A percentile compares a stretch with the other conserved stretches of the same genome.
These are phyloP conservation scores for Ganoderma lucidum DNA, from an alignment of 1,284 basidiomycete genomes.

Conservation along the genomic window DNA sequence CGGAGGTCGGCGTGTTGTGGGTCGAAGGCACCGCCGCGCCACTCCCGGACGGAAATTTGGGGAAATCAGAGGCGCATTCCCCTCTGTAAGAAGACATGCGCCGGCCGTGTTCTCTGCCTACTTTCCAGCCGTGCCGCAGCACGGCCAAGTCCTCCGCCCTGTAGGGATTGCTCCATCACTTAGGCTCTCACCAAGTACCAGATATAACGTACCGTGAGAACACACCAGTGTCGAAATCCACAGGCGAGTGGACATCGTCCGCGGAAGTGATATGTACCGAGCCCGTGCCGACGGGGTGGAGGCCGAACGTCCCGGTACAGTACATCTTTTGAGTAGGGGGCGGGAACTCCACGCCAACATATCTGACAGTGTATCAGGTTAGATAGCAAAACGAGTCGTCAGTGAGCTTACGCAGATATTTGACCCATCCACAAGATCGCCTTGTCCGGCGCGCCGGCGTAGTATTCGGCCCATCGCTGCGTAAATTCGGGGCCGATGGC, in stretches of 20 bases:
- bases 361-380: conserved; percentile 3
- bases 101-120: conserved; percentile 60
- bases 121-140: conserved; percentile 66
- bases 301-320: conserved; percentile 14
- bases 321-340: conserved; percentile 6
- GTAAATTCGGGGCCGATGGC: conserved; percentile 51
- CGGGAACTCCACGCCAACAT: conserved; percentile 8
- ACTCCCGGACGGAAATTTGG: conserved; percentile 56
- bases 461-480: conserved; percentile 49
- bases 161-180: background rate
- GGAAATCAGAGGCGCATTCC: conserved; percentile 54
- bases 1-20: conserved; percentile 46
- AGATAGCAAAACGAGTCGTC: background rate
- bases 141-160: conserved; percentile 57
- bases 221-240: conserved; percentile 45
- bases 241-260: conserved; percentile 43
- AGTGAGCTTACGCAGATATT: conserved; percentile 3
- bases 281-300: conserved; percentile 51
- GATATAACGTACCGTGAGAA: conserved; percentile 10
- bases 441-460: conserved; percentile 53
- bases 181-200: background rate
- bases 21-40: conserved; percentile 42
- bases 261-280: conserved; percentile 53
- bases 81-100: conserved; percentile 66
- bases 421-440: conserved; percentile 46